Evolutionary conservation across 2,329 filamentous ascomycete genomes (phyloP), one percentile per base, ranked within the genome.

Genomic region (Fusarium sp.): DNA sequence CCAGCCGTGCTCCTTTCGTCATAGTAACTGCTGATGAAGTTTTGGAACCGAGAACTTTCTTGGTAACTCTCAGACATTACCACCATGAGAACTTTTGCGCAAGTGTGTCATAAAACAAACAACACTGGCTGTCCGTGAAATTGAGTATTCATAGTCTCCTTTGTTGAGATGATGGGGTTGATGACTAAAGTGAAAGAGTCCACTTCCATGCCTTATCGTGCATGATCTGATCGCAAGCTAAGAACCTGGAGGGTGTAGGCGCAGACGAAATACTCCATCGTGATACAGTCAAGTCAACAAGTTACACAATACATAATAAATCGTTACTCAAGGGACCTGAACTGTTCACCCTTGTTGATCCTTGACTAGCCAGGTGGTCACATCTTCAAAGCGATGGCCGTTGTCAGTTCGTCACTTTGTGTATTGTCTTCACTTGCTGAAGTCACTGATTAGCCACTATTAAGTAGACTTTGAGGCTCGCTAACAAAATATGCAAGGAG

Each of bases 171-270:
- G 35, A 39, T 29, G 25, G 22, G 18, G 22, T 17, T 41, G 49
- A 53, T 53, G 49, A 53, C 49, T 53, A 53, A 41, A 41, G 35
- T n/a, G 18, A 53, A 52, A 53, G 49, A 53, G 35, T 39, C 49
- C 49, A 53, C 49, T 29, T 7, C 35, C 14, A 12, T 53, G 25
- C 49, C 22, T 53, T 53, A 53, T 41, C 35, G 49, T 53, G 35
- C 35, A 53, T 29, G 35, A 53, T 29, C 10, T n/a, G 49, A 53
- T 53, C 22, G 25, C 14, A 6, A 41, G 49, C 35, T 41, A 29
- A 41, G 33, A 39, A 53, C 14, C 35, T 39, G 18, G 49, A 53
- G 35, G 49, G 22, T 53, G 35, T 53, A 41, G 25, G 27, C 14
- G 18, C 25, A 20, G 35, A 27, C 10, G 25, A 41, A n/a, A 9